These are phyloP conservation scores for Mycena crocata DNA, from an alignment of 768 basidiomycete genomes.

Conservation along the genomic window DNA sequence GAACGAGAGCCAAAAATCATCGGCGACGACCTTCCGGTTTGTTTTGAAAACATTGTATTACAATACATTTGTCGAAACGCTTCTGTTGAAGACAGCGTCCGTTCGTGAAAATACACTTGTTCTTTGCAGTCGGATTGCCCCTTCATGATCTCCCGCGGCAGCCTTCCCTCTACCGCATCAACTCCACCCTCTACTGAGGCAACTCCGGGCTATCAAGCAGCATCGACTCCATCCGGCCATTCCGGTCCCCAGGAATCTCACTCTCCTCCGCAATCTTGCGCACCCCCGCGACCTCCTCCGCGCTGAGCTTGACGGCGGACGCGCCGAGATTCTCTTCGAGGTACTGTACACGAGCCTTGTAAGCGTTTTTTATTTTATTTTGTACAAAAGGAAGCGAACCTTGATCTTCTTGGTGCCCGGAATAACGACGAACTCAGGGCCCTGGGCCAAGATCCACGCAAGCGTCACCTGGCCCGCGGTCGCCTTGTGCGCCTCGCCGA, in stretches of 20 bases:
- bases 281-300: constrained; percentile 42
- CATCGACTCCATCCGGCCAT: constrained; percentile 3
- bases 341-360: constrained; percentile 33
- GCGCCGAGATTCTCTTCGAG: constrained; percentile 47
- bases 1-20: too few species aligned
- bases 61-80: too few species aligned
- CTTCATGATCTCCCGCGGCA: too few species aligned
- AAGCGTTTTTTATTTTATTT: constrained; percentile 34
- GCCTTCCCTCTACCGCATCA: too few species aligned
- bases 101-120: too few species aligned
- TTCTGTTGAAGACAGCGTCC: too few species aligned
- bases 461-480: constrained; percentile 57
- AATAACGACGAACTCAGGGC: constrained; percentile 55
- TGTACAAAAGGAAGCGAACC: constrained; percentile 30
- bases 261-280: constrained; percentile 41
- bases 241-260: constrained; percentile 35
- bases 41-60: too few species aligned
- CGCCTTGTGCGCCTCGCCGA: constrained; percentile 48
- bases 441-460: constrained; percentile 60
- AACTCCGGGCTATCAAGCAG: constrained; percentile 19
- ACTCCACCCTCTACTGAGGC: constrained; percentile 17
- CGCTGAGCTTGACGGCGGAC: constrained; percentile 36
- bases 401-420: constrained; percentile 55
- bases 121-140: too few species aligned
- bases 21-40: too few species aligned